Percentiles rank a stretch among this genome's conserved stretches.
These are phyloP conservation scores for Nothomitra cinnamomea DNA, from an alignment of 2,329 filamentous ascomycete genomes.

Conservation along the genomic window DNA sequence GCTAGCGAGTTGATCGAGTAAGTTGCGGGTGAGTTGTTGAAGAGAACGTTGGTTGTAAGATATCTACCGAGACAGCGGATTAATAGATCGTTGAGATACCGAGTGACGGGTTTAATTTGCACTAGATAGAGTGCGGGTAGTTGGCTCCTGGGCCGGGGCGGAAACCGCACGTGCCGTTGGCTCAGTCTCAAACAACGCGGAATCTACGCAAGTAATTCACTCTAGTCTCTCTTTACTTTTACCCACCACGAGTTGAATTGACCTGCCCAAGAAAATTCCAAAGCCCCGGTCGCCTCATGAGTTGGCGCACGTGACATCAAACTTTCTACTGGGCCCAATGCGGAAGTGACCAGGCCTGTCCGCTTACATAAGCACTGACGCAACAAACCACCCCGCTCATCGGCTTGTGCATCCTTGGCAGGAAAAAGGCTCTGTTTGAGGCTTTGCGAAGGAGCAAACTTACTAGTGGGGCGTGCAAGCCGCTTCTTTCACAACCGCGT, in stretches of 20 bases:
- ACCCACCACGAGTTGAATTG: not conserved
- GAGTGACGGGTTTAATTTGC: not conserved
- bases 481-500: no score
- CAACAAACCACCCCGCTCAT: not conserved
- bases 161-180: not conserved
- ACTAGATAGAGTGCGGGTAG: not conserved
- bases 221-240: no score
- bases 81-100: constrained; percentile 4
- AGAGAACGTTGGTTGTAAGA: not conserved
- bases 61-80: not conserved
- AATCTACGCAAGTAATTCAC: no score
- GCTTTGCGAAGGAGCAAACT: no score
- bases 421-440: no score
- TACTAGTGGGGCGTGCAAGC: no score
- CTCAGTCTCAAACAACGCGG: no score
- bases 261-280: not conserved
- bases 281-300: not conserved
- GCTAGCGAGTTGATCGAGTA: not conserved
- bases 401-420: not conserved
- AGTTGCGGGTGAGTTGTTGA: not conserved
- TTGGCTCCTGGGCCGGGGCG: not conserved
- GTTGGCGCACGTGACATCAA: not conserved
- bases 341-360: no score
- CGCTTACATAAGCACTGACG: not conserved
- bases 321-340: no score